These are phyloP conservation scores for Dothistroma septosporum DNA, from an alignment of 2,329 filamentous ascomycete genomes.

Conservation along the genomic window DNA sequence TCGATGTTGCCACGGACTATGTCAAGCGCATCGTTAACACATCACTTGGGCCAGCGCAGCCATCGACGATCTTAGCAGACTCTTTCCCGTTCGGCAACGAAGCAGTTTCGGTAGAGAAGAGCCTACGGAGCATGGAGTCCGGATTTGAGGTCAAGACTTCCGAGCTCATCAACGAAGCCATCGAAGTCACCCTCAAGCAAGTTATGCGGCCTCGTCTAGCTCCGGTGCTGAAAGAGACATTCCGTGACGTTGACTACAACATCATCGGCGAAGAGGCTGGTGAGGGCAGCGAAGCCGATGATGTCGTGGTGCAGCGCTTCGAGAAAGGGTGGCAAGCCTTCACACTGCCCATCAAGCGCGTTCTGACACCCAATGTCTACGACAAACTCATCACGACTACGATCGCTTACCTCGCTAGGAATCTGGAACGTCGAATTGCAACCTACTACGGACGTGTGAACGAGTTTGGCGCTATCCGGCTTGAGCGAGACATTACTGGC, in stretches of 20 bases:
- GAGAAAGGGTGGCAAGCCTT: conserved; percentile 80
- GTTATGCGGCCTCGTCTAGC: conserved; percentile 81
- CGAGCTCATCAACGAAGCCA: conserved; percentile 78
- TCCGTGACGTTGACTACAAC: conserved; percentile 86
- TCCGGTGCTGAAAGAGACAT: conserved; percentile 79
- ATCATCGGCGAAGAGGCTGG: conserved; percentile 54
- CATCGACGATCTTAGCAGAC: conserved; percentile 38
- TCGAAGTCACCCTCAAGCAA: conserved; percentile 80
- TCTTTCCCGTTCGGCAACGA: conserved; percentile 81
- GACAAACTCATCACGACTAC: conserved; percentile 70
- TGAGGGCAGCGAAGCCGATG: conserved; percentile 50
- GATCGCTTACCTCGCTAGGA: conserved; percentile 67
- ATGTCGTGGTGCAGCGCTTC: conserved; percentile 74
- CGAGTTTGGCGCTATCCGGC: conserved; percentile 72
- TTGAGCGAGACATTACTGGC: conserved; percentile 78
- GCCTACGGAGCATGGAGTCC: conserved; percentile 64
- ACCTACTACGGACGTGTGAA: conserved; percentile 74
- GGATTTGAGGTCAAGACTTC: conserved; percentile 72
- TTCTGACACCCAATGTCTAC: conserved; percentile 76
- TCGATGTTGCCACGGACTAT: conserved; percentile 90
- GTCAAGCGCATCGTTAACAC: conserved; percentile 76
- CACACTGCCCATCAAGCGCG: conserved; percentile 75
- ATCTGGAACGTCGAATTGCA: conserved; percentile 85
- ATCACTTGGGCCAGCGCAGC: conserved; percentile 47
- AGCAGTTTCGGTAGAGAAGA: conserved; percentile 61